phyloP scores from a whole-genome alignment of 176 grass and related monocot genomes.

The Phragmites australis region DNA sequence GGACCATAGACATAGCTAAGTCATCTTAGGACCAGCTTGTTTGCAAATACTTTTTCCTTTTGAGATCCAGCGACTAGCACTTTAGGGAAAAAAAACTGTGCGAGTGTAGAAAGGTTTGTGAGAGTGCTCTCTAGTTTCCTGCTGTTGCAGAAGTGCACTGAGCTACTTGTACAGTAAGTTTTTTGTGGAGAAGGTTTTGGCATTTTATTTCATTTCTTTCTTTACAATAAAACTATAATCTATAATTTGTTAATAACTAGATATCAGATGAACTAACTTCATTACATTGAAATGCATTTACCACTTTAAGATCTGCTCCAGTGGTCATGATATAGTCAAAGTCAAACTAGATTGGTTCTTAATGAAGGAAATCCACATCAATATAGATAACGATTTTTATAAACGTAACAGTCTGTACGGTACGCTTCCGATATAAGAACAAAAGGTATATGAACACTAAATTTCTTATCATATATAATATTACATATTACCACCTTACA shows the following conservation, averaged over 20 bases:
- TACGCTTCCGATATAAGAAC: background rate
- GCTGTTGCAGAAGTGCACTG: constrained; percentile 19
- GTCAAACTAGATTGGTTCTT: background rate
- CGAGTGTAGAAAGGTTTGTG: constrained; percentile 29
- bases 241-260: background rate
- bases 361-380: background rate
- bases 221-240: background rate
- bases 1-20: constrained; percentile 37
- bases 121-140: constrained; percentile 27
- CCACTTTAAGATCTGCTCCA: background rate
- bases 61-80: constrained; percentile 52
- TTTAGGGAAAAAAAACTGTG: constrained; percentile 48
- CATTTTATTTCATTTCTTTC: background rate
- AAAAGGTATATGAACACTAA: background rate
- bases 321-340: background rate
- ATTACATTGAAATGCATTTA: background rate
- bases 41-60: constrained; percentile 55
- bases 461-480: background rate
- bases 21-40: constrained; percentile 56
- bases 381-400: background rate
- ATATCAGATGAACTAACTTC: background rate
- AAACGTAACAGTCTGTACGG: background rate
- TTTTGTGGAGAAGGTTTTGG: background rate
- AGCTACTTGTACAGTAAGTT: constrained; percentile 3
- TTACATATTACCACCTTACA: background rate